Percentiles rank a stretch among this genome's conserved stretches.
phyloP scores from a whole-genome alignment of 306 rosid species.

The Trifolium subterraneum region DNA sequence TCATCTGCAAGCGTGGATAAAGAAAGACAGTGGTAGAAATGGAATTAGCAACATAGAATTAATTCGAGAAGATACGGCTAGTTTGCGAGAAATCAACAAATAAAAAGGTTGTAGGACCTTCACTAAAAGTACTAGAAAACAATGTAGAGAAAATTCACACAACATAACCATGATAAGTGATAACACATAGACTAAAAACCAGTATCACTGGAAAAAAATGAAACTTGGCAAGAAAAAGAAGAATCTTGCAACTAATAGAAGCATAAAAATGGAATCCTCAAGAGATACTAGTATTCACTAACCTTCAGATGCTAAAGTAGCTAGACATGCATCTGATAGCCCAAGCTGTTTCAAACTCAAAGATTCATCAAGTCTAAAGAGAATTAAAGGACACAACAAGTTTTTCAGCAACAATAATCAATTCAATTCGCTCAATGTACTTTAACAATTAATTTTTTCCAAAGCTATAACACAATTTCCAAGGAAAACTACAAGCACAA shows the following conservation, averaged over 20 bases:
- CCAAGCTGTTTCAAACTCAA: slow-evolving; percentile 77
- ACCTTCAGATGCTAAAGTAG: slow-evolving; percentile 85
- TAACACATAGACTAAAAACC: background rate
- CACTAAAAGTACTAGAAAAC: background rate
- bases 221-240: slow-evolving; percentile 7
- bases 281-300: slow-evolving; percentile 39
- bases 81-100: background rate
- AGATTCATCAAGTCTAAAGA: slow-evolving; percentile 69
- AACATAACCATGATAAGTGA: background rate
- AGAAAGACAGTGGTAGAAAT: slow-evolving; percentile 27
- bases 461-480: background rate
- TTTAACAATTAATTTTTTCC: slow-evolving; percentile 2
- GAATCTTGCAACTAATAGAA: slow-evolving; percentile 23
- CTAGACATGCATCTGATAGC: slow-evolving; percentile 82
- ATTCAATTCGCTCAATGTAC: background rate
- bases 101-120: slow-evolving; percentile 4
- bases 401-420: slow-evolving; percentile 6
- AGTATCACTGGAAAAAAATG: background rate
- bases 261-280: slow-evolving; percentile 27
- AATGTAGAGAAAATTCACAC: background rate
- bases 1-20: slow-evolving; percentile 44
- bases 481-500: background rate
- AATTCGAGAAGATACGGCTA: slow-evolving; percentile 28
- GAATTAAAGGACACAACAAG: slow-evolving; percentile 43
- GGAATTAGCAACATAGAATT: slow-evolving; percentile 30